Percentiles rank a stretch among this genome's conserved stretches.
Conservation (phyloP, 352 stramenopile species). For the Globisporangium splendens region DNA sequence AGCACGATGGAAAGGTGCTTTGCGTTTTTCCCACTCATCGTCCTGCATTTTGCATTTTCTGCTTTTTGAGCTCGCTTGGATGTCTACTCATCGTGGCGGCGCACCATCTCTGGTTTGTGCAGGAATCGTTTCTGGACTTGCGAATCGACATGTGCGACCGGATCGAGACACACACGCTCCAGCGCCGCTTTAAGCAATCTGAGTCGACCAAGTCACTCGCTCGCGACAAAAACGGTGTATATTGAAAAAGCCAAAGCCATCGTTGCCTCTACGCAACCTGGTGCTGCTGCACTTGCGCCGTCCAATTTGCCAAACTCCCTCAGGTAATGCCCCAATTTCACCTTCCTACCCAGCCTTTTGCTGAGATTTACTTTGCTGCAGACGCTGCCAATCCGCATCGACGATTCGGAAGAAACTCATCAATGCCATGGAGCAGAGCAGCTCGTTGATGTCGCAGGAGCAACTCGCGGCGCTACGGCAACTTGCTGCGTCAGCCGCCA, state of each 20-base stretch:
- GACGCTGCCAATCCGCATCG: slow-evolving; percentile 65
- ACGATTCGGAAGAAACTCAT: slow-evolving; percentile 65
- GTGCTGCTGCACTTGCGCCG: slow-evolving; percentile 7
- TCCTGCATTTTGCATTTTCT: too few species aligned
- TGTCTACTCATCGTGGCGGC: not conserved
- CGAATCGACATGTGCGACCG: slow-evolving; percentile 25
- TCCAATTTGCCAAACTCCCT: slow-evolving; percentile 23
- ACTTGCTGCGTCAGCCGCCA: slow-evolving; percentile 18
- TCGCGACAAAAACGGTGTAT: slow-evolving; percentile 7
- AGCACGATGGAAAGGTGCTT: slow-evolving; percentile 10
- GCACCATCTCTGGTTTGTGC: not conserved
- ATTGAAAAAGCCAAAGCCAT: slow-evolving; percentile 7
- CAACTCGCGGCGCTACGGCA: slow-evolving; percentile 40
- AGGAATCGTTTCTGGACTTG: slow-evolving; percentile 29
- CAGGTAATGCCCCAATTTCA: slow-evolving; percentile 11
- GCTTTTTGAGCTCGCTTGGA: not conserved
- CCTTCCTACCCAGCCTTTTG: too few species aligned
- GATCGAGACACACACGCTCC: not conserved
- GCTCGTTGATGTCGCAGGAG: slow-evolving; percentile 24
- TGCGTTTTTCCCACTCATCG: too few species aligned
- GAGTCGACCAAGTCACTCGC: not conserved
- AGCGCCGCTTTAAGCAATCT: not conserved
- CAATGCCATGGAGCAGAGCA: slow-evolving; percentile 47
- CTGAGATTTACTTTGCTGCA: slow-evolving; percentile 12
- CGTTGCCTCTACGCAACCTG: not conserved